phyloP scores from a whole-genome alignment of 1,139 yeast genomes.

The Zhuliangozyma blackwelliae region DNA sequence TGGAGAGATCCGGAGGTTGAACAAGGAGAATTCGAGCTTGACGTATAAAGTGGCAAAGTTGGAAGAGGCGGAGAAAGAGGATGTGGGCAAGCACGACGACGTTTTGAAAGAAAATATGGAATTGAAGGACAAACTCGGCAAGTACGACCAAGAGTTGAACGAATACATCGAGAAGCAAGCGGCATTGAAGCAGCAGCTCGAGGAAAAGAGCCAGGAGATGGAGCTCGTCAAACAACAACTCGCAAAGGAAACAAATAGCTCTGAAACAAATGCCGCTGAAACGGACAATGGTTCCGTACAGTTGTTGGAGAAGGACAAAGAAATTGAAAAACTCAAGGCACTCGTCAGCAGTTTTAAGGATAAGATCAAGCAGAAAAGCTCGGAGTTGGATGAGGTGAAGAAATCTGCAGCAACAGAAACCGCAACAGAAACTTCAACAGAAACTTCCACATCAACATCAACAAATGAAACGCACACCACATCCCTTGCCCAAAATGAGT shows the following conservation, averaged over 20 bases:
- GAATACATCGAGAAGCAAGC: constrained; percentile 1
- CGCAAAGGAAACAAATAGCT: constrained; percentile 2
- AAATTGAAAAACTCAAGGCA: constrained; percentile 4
- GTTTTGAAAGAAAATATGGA: constrained; percentile 9
- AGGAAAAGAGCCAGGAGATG: constrained; percentile 6
- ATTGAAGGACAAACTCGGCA: background rate
- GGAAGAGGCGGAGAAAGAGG: constrained; percentile 9
- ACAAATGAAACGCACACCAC: too few relatives aligned
- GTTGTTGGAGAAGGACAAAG: constrained; percentile 2
- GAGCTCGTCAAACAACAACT: constrained; percentile 2
- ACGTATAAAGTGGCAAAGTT: constrained; percentile 13
- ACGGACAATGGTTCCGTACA: background rate
- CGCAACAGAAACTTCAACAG: too few relatives aligned
- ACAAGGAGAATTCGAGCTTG: constrained; percentile 19
- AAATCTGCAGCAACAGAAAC: background rate
- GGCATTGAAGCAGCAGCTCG: constrained; percentile 2
- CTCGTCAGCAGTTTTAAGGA: background rate
- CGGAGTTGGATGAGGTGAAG: constrained; percentile 1
- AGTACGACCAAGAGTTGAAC: constrained; percentile 1
- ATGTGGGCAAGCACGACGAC: constrained; percentile 13
- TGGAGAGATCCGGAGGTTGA: constrained; percentile 41
- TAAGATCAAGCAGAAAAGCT: background rate
- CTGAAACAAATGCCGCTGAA: too few relatives aligned
- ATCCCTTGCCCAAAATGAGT: too few relatives aligned
- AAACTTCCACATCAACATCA: too few relatives aligned